Evolutionary conservation across 2,329 filamentous ascomycete genomes (phyloP), one percentile per base, ranked within the genome.

Genomic region (Clarireedia hainanense): DNA sequence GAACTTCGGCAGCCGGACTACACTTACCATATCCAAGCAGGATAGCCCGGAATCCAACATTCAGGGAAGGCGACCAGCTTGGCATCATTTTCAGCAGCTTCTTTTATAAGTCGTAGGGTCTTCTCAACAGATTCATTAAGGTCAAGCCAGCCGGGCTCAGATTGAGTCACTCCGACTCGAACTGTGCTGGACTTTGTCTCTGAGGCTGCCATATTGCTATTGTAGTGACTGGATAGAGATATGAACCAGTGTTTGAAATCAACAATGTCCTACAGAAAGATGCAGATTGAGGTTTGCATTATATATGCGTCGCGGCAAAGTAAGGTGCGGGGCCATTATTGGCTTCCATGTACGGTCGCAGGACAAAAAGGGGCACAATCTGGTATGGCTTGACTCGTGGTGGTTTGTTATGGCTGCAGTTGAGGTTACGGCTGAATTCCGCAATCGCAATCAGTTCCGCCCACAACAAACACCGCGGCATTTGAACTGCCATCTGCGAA

Each of bases 101-200:
- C 75, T 39, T 73, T 67, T 59, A 85, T 83, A 52, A 84, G 71
- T 0, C 67, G 62, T 60, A 78, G 76, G 4, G 81, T 83, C 65
- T 85, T 85, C 1, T 73, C 65, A 1, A 85, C 76, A 2, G 74
- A 72, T 0, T 66, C 76, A 9, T 75, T 70, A 3, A 85, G 74
- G 61, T 85, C 78, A 4, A 84, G 71, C 80, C 80, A 85, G 1
- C 72, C 74, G 0, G 81, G 80, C 65, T 84, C 81, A 5, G 76
- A 75, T 63, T 85, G 80, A 0, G 77, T 74, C 6, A 76, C 76
- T 23, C 74, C 77, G 6, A 80, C 37, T 34, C 26, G 34, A 14
- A 40, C 36, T 23, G 23, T 23, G 9, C 20, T 24, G 23, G 39
- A 6, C 15, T n/a, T 17, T 5, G 23, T 23, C 12, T 23, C 43